Evolutionary conservation across 1,284 basidiomycete species (phyloP), one percentile per base, ranked within the genome.

Genomic region (Leccinum subatratum): DNA sequence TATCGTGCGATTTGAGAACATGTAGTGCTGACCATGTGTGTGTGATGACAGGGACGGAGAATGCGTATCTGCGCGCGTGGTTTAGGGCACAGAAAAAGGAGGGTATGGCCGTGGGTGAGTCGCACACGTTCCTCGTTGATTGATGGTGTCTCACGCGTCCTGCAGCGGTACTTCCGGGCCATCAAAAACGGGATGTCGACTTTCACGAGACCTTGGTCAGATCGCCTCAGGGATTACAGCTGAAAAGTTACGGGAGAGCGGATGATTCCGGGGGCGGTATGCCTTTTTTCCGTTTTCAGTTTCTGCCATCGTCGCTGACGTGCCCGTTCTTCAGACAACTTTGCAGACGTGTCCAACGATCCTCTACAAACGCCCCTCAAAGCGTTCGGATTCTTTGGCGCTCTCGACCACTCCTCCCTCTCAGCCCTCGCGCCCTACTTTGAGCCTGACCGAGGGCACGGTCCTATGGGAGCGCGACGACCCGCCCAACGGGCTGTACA

Each of bases 381-480:
- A 73, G 90, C 88, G 0, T 93, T 96, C 72, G 89, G 88, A 0
- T 86, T 89, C 0, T 89, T 89, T 77, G 85, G 82, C 16, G 78
- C 81, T 63, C 73, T 85, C 59, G 81, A 86, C 66, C 72, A 78
- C 4, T 80, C 80, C 3, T 77, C 81, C 20, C 85, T 89, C 75
- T 76, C 77, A 2, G 82, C 83, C 1, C 86, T 98, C 37, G 78
- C 83, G 1, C 82, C 86, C 0, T 96, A 94, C 79, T 90, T 99
- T 70, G 82, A 86, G 62, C 86, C 75, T 91, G 0, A 78, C 84
- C 0, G 81, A 83, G 6, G 92, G 88, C 0, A 79, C 84, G 39
- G 80, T 89, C 0, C 81, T 98, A 0, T 98, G 94, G 93, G 81
- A 78, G 8, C 89, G 90, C 66, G 88, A 85, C 25, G 92, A 95